Conservation (phyloP, 805 yeast species). For the Metschnikowia proteae region DNA sequence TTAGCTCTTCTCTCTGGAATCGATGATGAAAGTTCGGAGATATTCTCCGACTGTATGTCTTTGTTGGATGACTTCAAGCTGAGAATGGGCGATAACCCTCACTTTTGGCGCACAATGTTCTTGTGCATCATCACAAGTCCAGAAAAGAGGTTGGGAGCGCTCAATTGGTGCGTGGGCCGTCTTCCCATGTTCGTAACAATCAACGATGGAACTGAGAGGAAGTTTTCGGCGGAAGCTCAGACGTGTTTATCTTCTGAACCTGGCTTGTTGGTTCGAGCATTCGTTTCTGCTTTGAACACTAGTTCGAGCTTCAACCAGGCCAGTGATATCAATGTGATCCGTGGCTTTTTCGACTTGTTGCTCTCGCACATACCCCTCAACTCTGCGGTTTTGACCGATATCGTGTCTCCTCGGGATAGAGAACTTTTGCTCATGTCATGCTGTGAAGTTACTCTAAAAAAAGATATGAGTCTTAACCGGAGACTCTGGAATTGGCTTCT, state of each 20-base stretch:
- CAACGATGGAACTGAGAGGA: constrained; percentile 14
- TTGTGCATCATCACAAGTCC: constrained; percentile 71
- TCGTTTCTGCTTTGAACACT: constrained; percentile 60
- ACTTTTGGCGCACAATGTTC: constrained; percentile 85
- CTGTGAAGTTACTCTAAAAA: constrained; percentile 64
- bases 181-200: constrained; percentile 57
- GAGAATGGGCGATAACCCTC: constrained; percentile 59
- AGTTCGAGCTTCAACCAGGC: constrained; percentile 29
- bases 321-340: constrained; percentile 62
- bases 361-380: constrained; percentile 63
- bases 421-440: constrained; percentile 58
- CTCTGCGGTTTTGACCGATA: constrained; percentile 49
- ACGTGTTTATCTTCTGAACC: constrained; percentile 72
- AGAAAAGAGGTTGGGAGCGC: constrained; percentile 79
- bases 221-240: constrained; percentile 31
- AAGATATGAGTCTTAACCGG: constrained; percentile 92
- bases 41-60: constrained; percentile 56
- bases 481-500: constrained; percentile 91
- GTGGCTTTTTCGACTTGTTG: constrained; percentile 85
- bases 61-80: constrained; percentile 58
- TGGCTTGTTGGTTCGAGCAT: constrained; percentile 71
- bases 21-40: constrained; percentile 89
- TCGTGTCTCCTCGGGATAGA: constrained; percentile 52
- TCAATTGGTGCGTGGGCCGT: constrained; percentile 65
- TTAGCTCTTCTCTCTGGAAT: constrained; percentile 79